phyloP scores from a whole-genome alignment of 1,139 yeast species.

The Saccharomyces hybrid region DNA sequence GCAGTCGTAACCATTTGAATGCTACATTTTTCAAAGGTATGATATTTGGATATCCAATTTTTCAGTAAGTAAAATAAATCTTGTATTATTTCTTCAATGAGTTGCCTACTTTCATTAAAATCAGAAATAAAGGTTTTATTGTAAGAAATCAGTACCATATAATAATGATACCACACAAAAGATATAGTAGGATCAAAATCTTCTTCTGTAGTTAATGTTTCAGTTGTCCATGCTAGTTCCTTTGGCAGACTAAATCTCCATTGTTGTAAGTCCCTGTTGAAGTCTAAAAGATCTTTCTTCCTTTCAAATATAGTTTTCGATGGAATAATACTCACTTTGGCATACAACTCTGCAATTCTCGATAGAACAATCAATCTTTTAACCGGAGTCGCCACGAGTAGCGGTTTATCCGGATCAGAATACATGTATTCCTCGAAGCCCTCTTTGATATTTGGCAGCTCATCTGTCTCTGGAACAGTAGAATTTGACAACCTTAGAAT shows the following conservation, averaged over 20 bases:
- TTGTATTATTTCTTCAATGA: conserved; percentile 26
- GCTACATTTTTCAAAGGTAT: conserved; percentile 25
- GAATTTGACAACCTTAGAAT: conserved; percentile 48
- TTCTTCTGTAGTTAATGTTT: conserved; percentile 35
- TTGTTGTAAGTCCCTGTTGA: conserved; percentile 40
- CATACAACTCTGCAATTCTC: conserved; percentile 47
- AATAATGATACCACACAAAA: conserved; percentile 48
- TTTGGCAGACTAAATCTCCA: conserved; percentile 42
- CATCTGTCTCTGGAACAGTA: conserved; percentile 50
- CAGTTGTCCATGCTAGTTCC: conserved; percentile 42
- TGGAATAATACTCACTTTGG: conserved; percentile 24
- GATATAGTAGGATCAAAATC: conserved; percentile 44
- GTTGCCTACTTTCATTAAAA: conserved; percentile 14
- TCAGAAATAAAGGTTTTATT: conserved; percentile 47
- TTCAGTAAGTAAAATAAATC: conserved; percentile 31
- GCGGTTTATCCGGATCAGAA: conserved; percentile 23
- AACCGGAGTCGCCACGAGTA: conserved; percentile 38
- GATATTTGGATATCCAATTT: conserved; percentile 30
- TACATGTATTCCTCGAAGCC: conserved; percentile 40
- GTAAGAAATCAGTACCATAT: conserved; percentile 45
- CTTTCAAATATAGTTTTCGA: conserved; percentile 19
- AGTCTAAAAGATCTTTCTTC: conserved; percentile 30
- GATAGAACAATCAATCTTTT: conserved; percentile 44
- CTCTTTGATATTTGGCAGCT: conserved; percentile 46
- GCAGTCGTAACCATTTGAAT: conserved; percentile 27